A percentile compares a stretch with the other conserved stretches of the same genome.
Conservation (phyloP, 345 rosid genomes). For the Salix viminalis region DNA sequence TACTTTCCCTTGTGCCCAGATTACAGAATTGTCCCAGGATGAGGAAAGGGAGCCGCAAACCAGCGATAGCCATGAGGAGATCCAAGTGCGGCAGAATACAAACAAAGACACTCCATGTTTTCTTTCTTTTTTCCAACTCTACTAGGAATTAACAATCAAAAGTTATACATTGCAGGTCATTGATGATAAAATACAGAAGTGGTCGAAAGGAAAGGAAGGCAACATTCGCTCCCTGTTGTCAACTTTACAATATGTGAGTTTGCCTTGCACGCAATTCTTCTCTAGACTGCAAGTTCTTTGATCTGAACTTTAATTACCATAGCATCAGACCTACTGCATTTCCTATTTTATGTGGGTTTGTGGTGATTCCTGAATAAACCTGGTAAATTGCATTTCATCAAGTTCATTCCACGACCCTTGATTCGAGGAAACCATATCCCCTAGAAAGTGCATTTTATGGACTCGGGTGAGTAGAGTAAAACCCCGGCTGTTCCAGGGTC, state of each 20-base stretch:
- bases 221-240: conserved; percentile 92
- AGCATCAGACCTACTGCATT: not conserved
- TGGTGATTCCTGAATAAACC: not conserved
- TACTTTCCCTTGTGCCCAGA: conserved; percentile 29
- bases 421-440: too few species aligned
- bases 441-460: too few species aligned
- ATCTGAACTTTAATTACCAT: not conserved
- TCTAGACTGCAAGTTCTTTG: not conserved
- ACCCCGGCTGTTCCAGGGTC: too few species aligned
- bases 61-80: conserved; percentile 33
- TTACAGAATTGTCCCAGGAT: conserved; percentile 51
- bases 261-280: not conserved
- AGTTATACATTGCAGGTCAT: conserved; percentile 42
- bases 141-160: conserved; percentile 6
- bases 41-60: conserved; percentile 29
- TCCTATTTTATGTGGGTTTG: not conserved
- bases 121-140: not conserved
- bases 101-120: not conserved
- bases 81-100: conserved; percentile 37
- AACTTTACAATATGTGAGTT: conserved; percentile 82
- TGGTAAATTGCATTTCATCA: not conserved
- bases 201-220: conserved; percentile 81
- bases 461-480: fast-evolving
- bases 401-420: not conserved
- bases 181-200: conserved; percentile 57